A percentile compares a stretch with the other conserved stretches of the same genome.
Conservation (phyloP, 495 filamentous ascomycete genomes). For the Niebla homalea region DNA sequence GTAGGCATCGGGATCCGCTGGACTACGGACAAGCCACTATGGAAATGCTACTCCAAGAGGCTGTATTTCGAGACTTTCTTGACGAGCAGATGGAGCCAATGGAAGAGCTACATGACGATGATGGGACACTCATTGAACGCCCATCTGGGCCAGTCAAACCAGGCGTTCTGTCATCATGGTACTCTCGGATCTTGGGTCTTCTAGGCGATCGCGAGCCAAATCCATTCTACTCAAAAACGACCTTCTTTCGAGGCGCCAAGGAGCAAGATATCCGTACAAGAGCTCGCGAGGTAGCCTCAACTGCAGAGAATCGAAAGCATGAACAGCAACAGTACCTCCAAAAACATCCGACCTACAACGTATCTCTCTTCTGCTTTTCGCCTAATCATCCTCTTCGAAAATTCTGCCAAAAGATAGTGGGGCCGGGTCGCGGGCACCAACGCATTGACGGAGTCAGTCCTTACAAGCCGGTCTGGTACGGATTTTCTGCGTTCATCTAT, state of each 20-base stretch:
- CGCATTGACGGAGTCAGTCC: conserved; percentile 78
- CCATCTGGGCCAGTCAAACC: conserved; percentile 29
- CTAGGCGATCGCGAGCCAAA: conserved; percentile 67
- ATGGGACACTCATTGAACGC: conserved; percentile 17
- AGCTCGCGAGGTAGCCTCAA: conserved; percentile 78
- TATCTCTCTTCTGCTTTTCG: conserved; percentile 74
- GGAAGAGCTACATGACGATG: conserved; percentile 20
- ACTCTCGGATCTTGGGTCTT: conserved; percentile 37
- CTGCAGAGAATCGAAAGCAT: conserved; percentile 65
- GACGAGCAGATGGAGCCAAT: conserved; percentile 45
- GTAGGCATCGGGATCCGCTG: conserved; percentile 61
- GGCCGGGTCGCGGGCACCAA: conserved; percentile 74
- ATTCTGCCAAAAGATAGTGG: conserved; percentile 81
- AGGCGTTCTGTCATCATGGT: conserved; percentile 41
- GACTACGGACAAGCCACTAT: conserved; percentile 79
- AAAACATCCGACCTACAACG: conserved; percentile 84
- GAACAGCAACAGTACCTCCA: conserved; percentile 83
- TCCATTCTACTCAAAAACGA: conserved; percentile 80
- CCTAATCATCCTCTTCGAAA: conserved; percentile 63
- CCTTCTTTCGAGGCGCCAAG: conserved; percentile 59
- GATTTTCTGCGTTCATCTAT: conserved; percentile 89
- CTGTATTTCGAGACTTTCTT: conserved; percentile 85
- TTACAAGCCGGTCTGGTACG: conserved; percentile 78
- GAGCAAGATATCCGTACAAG: conserved; percentile 72
- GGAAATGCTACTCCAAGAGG: conserved; percentile 93